Evolutionary conservation across 352 stramenopile species (phyloP), one percentile per base, ranked within the genome.

Genomic region (Phytophthora fragariaefolia): DNA sequence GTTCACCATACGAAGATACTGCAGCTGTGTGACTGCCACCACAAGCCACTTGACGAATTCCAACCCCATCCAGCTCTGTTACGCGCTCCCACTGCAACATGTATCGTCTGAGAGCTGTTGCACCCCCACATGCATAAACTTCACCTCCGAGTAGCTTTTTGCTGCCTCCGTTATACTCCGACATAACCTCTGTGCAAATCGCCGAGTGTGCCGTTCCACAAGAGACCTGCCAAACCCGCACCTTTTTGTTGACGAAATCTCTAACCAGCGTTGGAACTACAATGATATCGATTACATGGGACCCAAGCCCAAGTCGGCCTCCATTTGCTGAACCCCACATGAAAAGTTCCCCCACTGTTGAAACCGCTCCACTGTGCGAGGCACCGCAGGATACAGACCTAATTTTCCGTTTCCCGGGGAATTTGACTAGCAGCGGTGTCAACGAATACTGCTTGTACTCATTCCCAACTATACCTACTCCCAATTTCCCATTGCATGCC

Each of bases 241-340:
- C 73, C 13, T 91, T 79, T 38, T 69, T 77, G 18, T 60, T 73
- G 2, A 72, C 57, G 6, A 98, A 67, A 32, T 83, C 76, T 34
- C 93, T 80, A n/a, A 97, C 94, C 13, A 98, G 66, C 9, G 83
- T 91, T 2, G 95, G 93, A 12, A 86, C 77, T 32, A 83, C 87
- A 6, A 94, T 71, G 6, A 77, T 77, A 51, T 90, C 82, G 3
- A 85, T 71, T n/a, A 89, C 74, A 2, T 90, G 58, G 0, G 66
- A 17, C 3, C 94, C 94, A 34, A 98, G 83, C 0, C 96, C 96
- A 17, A 98, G 79, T 0, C 95, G 82, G 0, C 96, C 96, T 26
- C 94, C 93, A 69, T 98, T 96, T 15, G 91, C 89, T 53, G 89
- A 98, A 13, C 95, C 96, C 87, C 87, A 96, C 84, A 96, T 92